Base-by-base conservation (phyloP, 2,329 filamentous ascomycete species). In the Neofusicoccum umdonicola region DNA sequence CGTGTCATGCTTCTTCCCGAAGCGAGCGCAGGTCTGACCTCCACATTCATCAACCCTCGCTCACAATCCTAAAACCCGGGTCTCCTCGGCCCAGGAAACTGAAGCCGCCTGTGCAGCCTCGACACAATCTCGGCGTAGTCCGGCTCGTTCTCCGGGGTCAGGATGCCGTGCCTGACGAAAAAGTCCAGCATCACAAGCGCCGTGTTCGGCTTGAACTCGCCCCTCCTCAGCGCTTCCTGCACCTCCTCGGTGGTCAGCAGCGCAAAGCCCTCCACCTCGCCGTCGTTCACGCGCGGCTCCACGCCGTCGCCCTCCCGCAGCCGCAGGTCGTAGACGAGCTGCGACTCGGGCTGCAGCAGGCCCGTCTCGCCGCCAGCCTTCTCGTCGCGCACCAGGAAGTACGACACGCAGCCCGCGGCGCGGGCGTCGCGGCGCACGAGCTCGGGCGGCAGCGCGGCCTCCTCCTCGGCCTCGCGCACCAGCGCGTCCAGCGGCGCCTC, bases 141-240 rank as follows among this genome's bases (percentile, higher is more conserved):
- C 56, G 85, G 84, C 79, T 98, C 93, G 73, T 93, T 92, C 70
- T 91, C 90, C 48, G 81, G 77, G 7, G 89, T 96, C 73, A 97
- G 74, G 67, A 97, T 86, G 0, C 91, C 90, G 77, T 93, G 91
- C 62, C 94, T 85, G 69, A 96, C 83, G 74, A 99, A 91, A 79
- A 98, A 99, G 76, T 98, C 93, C 52, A 97, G 78, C 74, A 95
- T 79, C 56, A 96, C 86, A 64, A 95, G 76, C 13, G 91, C 90
- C 77, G 93, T 97, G 76, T 98, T 98, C 2, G 93, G 90, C 82
- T 99, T 99, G 82, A 94, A 99, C 70, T 89, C 85, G 12, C 91
- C 92, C 60, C 82, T 80, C 13, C 83, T 84, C 72, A 99, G 80
- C 47, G 89, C 87, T 65, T 83, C 81, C 76, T 88, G 85, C 48